These are phyloP conservation scores for Colletotrichum liaoningense DNA, from an alignment of 2,329 filamentous ascomycete species.

Conservation along the genomic window DNA sequence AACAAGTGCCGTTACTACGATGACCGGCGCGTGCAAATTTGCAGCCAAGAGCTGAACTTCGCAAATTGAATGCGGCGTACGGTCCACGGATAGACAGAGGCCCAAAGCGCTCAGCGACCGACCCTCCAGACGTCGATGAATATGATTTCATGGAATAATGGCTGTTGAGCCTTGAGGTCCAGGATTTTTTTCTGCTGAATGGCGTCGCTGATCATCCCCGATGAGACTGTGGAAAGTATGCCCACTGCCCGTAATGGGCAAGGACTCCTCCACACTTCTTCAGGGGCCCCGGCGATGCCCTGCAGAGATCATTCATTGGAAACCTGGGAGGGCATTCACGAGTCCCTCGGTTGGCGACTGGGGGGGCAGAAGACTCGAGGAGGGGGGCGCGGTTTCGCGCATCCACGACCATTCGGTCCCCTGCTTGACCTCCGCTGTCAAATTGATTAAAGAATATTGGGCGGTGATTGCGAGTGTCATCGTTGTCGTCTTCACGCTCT, in stretches of 20 bases:
- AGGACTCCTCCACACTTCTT: constrained; percentile 25
- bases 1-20: constrained; percentile 11
- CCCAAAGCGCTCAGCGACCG: constrained; percentile 10
- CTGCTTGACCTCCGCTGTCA: constrained; percentile 22
- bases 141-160: not conserved
- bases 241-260: constrained; percentile 19
- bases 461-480: not conserved
- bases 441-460: constrained; percentile 19
- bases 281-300: constrained; percentile 26
- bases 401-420: not conserved
- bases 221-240: constrained; percentile 20
- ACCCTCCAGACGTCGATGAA: not conserved
- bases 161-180: constrained; percentile 8
- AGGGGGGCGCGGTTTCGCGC: constrained; percentile 16
- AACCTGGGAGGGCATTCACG: constrained; percentile 22
- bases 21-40: not conserved
- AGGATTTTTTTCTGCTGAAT: constrained; percentile 15
- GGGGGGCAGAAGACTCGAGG: not conserved
- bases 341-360: constrained; percentile 9
- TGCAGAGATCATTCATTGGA: constrained; percentile 30
- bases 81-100: not conserved
- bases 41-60: not conserved
- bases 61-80: constrained; percentile 1
- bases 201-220: constrained; percentile 26
- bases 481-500: not conserved